phyloP scores from a whole-genome alignment of 1,284 basidiomycete species.

The Austroboletus rostrupii region DNA sequence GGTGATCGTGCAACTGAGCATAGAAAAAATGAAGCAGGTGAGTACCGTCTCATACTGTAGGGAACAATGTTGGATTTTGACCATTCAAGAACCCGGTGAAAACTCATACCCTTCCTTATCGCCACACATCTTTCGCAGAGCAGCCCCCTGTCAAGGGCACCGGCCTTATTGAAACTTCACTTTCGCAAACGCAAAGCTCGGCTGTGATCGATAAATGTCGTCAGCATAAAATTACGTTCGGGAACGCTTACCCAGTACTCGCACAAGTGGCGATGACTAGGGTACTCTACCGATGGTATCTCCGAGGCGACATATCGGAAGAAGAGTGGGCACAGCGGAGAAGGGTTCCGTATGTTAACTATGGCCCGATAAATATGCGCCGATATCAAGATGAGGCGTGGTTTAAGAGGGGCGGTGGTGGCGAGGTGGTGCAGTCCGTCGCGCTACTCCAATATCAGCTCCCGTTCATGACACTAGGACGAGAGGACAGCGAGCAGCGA shows the following conservation, averaged over 20 bases:
- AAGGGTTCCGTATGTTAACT: too few species aligned
- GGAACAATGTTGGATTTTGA: neutral
- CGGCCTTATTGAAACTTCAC: conserved; percentile 19
- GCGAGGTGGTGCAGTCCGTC: conserved; percentile 42
- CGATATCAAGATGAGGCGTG: too few species aligned
- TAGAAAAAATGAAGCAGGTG: conserved; percentile 19
- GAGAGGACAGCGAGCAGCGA: neutral
- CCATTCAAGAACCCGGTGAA: conserved; percentile 36
- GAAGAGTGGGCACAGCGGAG: too few species aligned
- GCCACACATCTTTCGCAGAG: conserved; percentile 32
- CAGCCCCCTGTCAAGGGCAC: conserved; percentile 35
- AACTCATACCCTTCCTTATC: conserved; percentile 52
- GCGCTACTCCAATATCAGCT: conserved; percentile 37
- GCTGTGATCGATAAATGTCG: conserved; percentile 21
- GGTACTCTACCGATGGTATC: too few species aligned
- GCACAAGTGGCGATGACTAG: too few species aligned
- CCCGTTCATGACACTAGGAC: conserved; percentile 50
- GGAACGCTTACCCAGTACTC: too few species aligned
- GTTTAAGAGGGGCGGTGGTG: conserved; percentile 40
- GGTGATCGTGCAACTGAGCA: conserved; percentile 35
- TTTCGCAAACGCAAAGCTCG: conserved; percentile 28
- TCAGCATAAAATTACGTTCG: too few species aligned
- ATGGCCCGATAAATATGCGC: too few species aligned
- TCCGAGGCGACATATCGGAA: too few species aligned
- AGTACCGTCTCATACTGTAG: neutral